Percentiles rank a stretch among this genome's conserved stretches.
Conservation (phyloP, 2,329 filamentous ascomycete genomes). For the Podosphaera fusca region DNA sequence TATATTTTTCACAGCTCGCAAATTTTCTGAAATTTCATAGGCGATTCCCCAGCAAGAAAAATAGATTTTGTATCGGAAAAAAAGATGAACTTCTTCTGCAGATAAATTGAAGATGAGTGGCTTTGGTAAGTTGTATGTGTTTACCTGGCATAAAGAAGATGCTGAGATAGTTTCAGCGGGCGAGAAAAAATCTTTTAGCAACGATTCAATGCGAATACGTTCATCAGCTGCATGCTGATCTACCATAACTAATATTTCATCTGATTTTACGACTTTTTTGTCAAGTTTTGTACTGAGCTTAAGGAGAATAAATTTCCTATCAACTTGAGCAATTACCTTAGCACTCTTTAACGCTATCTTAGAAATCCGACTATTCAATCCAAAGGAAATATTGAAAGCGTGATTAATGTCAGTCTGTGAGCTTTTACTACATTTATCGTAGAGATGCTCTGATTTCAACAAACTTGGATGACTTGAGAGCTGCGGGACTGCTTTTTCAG, state of each 20-base stretch:
- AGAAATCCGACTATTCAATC: slow-evolving; percentile 28
- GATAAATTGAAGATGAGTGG: slow-evolving; percentile 44
- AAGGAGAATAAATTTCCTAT: slow-evolving; percentile 68
- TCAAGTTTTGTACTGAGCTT: slow-evolving; percentile 17
- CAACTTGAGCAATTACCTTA: slow-evolving; percentile 57
- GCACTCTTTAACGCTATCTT: slow-evolving; percentile 36
- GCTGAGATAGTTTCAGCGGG: slow-evolving; percentile 3
- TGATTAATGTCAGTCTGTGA: slow-evolving; percentile 13
- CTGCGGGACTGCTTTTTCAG: slow-evolving; percentile 23
- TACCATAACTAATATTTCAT: slow-evolving; percentile 40
- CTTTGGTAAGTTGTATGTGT: slow-evolving; percentile 22
- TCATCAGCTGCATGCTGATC: slow-evolving; percentile 96
- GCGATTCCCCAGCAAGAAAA: slow-evolving; percentile 56
- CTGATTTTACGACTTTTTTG: not conserved
- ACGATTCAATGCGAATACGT: slow-evolving; percentile 50
- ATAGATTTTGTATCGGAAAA: slow-evolving; percentile 27
- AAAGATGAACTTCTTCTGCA: slow-evolving; percentile 31
- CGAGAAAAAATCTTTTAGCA: slow-evolving; percentile 36
- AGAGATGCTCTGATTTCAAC: slow-evolving; percentile 7
- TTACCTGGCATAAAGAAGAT: slow-evolving; percentile 8
- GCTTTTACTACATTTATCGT: slow-evolving; percentile 10
- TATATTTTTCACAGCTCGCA: not conserved
- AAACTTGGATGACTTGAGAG: slow-evolving; percentile 15
- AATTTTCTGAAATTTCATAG: slow-evolving; percentile 14
- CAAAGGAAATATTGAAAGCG: slow-evolving; percentile 10